Conservation (phyloP, 2,329 filamentous ascomycete species). For the Mycogone perniciosa region DNA sequence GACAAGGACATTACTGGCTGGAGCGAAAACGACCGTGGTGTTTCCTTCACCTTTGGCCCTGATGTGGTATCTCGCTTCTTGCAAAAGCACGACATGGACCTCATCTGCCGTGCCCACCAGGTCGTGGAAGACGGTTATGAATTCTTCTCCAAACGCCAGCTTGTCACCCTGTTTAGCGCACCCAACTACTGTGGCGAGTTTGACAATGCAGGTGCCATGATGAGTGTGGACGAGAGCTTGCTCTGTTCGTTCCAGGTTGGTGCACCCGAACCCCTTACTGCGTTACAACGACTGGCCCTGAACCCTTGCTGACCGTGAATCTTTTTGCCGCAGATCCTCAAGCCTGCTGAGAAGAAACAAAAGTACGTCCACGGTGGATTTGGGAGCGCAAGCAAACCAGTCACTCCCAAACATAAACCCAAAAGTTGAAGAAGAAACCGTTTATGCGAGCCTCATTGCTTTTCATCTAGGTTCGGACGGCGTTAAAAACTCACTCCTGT, state of each 20-base stretch:
- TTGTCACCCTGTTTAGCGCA: conserved; percentile 95
- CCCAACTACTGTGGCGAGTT: conserved; percentile 99
- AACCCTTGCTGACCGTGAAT: not conserved
- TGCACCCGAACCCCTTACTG: conserved; percentile 9
- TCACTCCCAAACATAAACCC: conserved; percentile 19
- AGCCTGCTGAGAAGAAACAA: conserved; percentile 99
- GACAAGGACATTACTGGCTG: conserved; percentile 99
- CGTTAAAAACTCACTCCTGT: conserved; percentile 55
- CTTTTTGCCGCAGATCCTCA: conserved; percentile 68
- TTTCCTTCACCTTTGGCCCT: conserved; percentile 96
- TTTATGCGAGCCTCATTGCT: conserved; percentile 57
- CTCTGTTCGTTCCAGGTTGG: conserved; percentile 96
- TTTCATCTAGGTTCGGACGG: conserved; percentile 90
- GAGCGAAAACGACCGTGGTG: conserved; percentile 98
- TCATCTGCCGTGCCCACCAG: conserved; percentile 97
- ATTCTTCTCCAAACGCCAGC: conserved; percentile 97
- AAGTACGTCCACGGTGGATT: conserved; percentile 86
- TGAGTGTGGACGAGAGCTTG: conserved; percentile 98
- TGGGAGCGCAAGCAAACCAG: conserved; percentile 42
- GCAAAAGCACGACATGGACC: conserved; percentile 99
- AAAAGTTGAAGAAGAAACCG: conserved; percentile 19
- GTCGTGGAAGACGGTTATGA: conserved; percentile 99
- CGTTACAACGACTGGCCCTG: not conserved
- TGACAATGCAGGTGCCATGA: conserved; percentile 98
- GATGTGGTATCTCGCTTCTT: conserved; percentile 96